These are phyloP conservation scores for Arthonia radiata DNA, from an alignment of 495 filamentous ascomycete genomes.

Conservation along the genomic window DNA sequence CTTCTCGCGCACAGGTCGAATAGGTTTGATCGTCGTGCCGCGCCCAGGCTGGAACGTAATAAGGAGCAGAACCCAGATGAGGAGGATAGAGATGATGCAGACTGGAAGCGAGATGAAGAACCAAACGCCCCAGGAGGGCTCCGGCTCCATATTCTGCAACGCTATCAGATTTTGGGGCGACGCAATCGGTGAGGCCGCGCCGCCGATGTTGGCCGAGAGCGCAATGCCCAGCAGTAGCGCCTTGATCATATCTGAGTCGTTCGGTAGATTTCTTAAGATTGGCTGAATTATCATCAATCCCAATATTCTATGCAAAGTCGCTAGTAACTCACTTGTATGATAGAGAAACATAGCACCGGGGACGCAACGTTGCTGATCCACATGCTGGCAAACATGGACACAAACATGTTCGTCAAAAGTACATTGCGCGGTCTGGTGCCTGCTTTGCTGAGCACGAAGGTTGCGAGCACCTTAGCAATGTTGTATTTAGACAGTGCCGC, in stretches of 20 bases:
- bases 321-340: slow-evolving; percentile 54
- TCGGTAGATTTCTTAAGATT: slow-evolving; percentile 73
- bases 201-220: slow-evolving; percentile 82
- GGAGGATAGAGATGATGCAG: slow-evolving; percentile 64
- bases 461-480: slow-evolving; percentile 91
- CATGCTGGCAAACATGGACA: slow-evolving; percentile 94
- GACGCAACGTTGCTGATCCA: slow-evolving; percentile 97
- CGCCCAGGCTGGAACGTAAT: slow-evolving; percentile 60
- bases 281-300: too few species aligned
- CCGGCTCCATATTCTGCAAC: slow-evolving; percentile 75
- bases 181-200: slow-evolving; percentile 88
- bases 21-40: slow-evolving; percentile 76
- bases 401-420: slow-evolving; percentile 89
- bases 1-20: slow-evolving; percentile 62
- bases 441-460: slow-evolving; percentile 89
- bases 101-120: slow-evolving; percentile 91
- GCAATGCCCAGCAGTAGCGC: slow-evolving; percentile 92
- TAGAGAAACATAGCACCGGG: slow-evolving; percentile 93
- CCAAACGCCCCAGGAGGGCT: slow-evolving; percentile 81
- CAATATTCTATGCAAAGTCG: too few species aligned
- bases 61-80: slow-evolving; percentile 76
- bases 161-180: slow-evolving; percentile 95
- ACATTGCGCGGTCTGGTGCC: slow-evolving; percentile 73
- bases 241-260: slow-evolving; percentile 77
- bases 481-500: slow-evolving; percentile 91